Base-by-base conservation (phyloP, 2,329 filamentous ascomycete genomes). In the Sclerotinia borealis region DNA sequence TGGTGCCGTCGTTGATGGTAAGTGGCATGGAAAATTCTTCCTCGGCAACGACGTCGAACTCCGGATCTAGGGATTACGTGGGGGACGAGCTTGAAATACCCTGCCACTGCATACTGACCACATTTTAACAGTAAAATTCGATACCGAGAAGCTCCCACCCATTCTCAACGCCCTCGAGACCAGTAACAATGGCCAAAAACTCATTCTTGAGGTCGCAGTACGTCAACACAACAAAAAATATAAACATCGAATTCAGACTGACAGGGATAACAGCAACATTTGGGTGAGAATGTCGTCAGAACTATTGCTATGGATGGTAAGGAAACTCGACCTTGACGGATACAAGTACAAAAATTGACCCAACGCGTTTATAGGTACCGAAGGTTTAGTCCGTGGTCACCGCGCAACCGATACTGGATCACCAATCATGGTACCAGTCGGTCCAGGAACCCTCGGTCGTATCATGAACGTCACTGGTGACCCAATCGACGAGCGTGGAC, bases 391-490 rank as follows among this genome's bases (percentile, higher is more conserved):
- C 79, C 93, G 95, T 87, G 95, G 95, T 78, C 82, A 87, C 77
- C 85, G 86, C 79, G 92, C 88, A 73, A 80, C 79, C 75, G 95
- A 99, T 81, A 97, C 93, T 77, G 95, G 95, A 78, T 83, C 87
- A 73, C 95, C 95, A 78, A 99, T 99, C 85, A 92, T 86, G 81
- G 93, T 99, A 75, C 93, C 93, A 77, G 93, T 98, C 81, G 95
- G 95, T 76, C 86, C 87, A 77, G 91, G 84, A 78, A 96, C 92
- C 72, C 91, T 99, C 74, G 95, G 95, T 77, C 95, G 95, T 85
- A 99, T 99, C 86, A 93, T 99, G 84, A 99, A 99, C 88, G 95
- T 99, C 83, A 99, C 95, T 84, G 95, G 95, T 87, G 93, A 99
- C 82, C 95, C 95, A 78, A 98, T 99, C 82, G 95, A 99, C 79